Evolutionary conservation across 306 rosid genomes (phyloP), one percentile per base, ranked within the genome.

Genomic region (Chamaecrista fasciculata): DNA sequence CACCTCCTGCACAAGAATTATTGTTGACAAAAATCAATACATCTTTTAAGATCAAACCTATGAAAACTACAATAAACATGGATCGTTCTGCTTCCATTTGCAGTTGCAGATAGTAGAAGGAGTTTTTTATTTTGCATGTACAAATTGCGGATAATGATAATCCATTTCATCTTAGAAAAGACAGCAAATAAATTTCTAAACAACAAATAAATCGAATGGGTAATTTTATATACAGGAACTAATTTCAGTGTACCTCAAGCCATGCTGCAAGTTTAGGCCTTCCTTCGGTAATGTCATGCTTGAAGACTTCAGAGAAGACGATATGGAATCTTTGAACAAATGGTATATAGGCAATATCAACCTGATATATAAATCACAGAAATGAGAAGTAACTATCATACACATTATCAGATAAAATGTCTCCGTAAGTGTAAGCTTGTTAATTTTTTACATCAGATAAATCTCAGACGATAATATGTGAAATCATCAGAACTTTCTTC

Each of bases 231-330:
- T 8, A 33, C 4, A 33, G 4, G 4, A 43, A 51, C 18, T 43
- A 11, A 29, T 40, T 29, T 24, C 8, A 21, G 4, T 20, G 40
- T 87, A 86, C 92, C 92, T 84, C 86, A 19, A 84, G 66, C 84
- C 84, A 89, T 59, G 80, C 58, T 2, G 82, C 81, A 37, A 89
- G 82, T 59, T 86, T 84, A 33, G 91, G 86, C 76, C 90, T 86
- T 55, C 91, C 85, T 44, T 68, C 60, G 3, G 82, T 66, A 52
- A 86, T 69, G 48, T 86, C 85, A 67, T 74, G 44, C 70, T 89
- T 80, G 33, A 20, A 68, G 24, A 42, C 72, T 43, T 74, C 92
- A 1, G 77, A 62, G 14, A 86, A 74, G 78, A 62, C 75, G 57
- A 67, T 4, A 8, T 74, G 82, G 66, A 80, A 80, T 49, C 85